phyloP scores from a whole-genome alignment of 192 early-diverging fungal species.

The Umbelopsis sp. region DNA sequence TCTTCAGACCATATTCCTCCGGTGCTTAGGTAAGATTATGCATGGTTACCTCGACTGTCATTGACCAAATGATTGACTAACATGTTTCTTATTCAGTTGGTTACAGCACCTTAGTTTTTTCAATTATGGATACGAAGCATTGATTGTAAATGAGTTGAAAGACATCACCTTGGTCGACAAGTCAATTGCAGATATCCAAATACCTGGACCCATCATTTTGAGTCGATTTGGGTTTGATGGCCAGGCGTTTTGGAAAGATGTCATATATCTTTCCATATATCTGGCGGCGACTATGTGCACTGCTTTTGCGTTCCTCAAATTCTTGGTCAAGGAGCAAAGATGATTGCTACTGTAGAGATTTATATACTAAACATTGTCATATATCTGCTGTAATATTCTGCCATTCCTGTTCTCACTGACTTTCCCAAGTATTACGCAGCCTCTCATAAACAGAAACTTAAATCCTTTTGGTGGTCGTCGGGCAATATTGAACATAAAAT shows the following conservation, averaged over 20 bases:
- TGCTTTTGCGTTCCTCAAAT: constrained; percentile 34
- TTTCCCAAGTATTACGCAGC: too few species aligned
- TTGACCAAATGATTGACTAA: background rate
- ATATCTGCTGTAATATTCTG: too few species aligned
- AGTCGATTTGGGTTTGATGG: constrained; percentile 40
- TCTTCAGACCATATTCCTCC: constrained; percentile 35
- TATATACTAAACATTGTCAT: too few species aligned
- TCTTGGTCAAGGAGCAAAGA: constrained; percentile 32
- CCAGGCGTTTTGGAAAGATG: constrained; percentile 38
- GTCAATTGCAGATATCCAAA: constrained; percentile 39
- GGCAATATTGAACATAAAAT: too few species aligned
- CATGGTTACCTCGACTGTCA: too few species aligned
- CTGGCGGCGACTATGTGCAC: constrained; percentile 12
- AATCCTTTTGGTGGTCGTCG: too few species aligned
- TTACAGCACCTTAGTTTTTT: constrained; percentile 74
- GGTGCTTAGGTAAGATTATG: constrained; percentile 28
- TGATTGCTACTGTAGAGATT: background rate
- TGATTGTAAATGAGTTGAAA: constrained; percentile 64
- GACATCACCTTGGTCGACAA: constrained; percentile 37
- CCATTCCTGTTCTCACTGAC: too few species aligned
- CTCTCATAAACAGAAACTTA: too few species aligned
- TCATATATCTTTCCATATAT: constrained; percentile 16
- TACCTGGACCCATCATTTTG: constrained; percentile 38
- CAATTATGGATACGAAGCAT: constrained; percentile 74
- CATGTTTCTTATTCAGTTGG: constrained; percentile 48